Evolutionary conservation across 2,329 filamentous ascomycete species (phyloP), one percentile per base, ranked within the genome.

Genomic region (Alternaria angustiovoidea): DNA sequence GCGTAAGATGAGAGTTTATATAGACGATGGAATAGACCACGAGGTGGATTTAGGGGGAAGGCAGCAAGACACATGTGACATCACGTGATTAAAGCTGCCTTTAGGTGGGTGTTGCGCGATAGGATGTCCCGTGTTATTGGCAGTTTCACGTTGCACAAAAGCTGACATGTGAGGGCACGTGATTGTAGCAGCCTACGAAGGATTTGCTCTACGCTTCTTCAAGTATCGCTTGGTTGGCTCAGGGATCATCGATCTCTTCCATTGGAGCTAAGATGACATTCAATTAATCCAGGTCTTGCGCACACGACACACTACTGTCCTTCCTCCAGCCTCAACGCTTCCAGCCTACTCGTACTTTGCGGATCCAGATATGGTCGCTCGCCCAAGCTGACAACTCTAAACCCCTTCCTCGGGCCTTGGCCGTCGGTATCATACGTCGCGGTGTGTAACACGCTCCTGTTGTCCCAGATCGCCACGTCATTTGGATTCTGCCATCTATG

Each of bases 381-480:
- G 0, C 86, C 86, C 9, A 88, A 78, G 0, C 85, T 83, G 0
- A 88, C 85, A 1, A 83, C 85, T 2, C 87, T 76, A 65, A 87
- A 82, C 4, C 86, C 87, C 16, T 82, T 81, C n/a, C 86, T 78
- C 26, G 83, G 79, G 0, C 85, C 86, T 28, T 83, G 79, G 12
- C 79, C 81, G 20, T 82, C 81, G 46, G 89, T 89, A 66, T 90
- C 88, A 63, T 85, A 88, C 0, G 86, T 90, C 0, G 86, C 87
- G 32, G 83, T 84, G 64, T 88, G 86, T 65, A 85, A 87, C 0
- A 81, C 82, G 55, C 82, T 84, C 8, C 86, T 78, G 63, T 90
- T 90, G 69, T 91, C 88, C 88, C 88, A 91, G 59, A 91, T 88
- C 1, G 87, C 84, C 75, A 70, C 38, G 49, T 72, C 68, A 24